Percentiles rank a stretch among this genome's conserved stretches.
Conservation (phyloP, 2,329 filamentous ascomycete genomes). For the Calonectria hongkongensis region DNA sequence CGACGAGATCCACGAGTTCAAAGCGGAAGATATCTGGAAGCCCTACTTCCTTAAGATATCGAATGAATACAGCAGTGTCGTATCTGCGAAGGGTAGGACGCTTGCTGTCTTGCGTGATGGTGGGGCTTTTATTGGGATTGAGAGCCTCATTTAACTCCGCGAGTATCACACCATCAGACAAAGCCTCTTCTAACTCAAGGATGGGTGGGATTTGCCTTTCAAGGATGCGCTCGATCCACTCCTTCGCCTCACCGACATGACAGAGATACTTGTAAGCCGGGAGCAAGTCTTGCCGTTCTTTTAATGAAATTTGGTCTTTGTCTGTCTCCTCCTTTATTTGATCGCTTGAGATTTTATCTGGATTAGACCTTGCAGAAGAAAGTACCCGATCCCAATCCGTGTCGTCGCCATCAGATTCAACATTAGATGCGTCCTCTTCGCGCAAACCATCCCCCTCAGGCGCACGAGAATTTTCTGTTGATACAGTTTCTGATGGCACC, state of each 20-base stretch:
- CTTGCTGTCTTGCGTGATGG: slow-evolving; percentile 89
- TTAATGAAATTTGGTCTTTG: not conserved
- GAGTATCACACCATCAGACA: slow-evolving; percentile 93
- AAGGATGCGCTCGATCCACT: slow-evolving; percentile 97
- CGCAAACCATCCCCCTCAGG: not conserved
- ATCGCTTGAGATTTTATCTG: not conserved
- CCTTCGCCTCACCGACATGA: slow-evolving; percentile 98
- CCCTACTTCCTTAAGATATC: slow-evolving; percentile 92
- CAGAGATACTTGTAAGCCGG: slow-evolving; percentile 99
- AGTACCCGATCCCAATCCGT: not conserved
- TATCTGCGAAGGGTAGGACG: slow-evolving; percentile 97
- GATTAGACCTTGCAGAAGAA: not conserved
- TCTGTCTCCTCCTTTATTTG: not conserved
- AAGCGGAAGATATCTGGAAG: slow-evolving; percentile 98
- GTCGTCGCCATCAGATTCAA: not conserved
- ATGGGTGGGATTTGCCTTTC: slow-evolving; percentile 91
- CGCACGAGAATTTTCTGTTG: not conserved
- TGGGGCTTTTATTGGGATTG: slow-evolving; percentile 82
- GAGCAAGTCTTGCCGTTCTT: slow-evolving; percentile 60
- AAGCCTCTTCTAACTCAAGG: slow-evolving; percentile 92
- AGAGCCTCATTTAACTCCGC: slow-evolving; percentile 95
- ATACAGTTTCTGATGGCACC: not conserved
- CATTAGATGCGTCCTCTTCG: not conserved
- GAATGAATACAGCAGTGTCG: slow-evolving; percentile 97
- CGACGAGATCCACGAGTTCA: slow-evolving; percentile 97